Base-by-base conservation (phyloP, 176 grass and related monocot genomes). In the Areca catechu region DNA sequence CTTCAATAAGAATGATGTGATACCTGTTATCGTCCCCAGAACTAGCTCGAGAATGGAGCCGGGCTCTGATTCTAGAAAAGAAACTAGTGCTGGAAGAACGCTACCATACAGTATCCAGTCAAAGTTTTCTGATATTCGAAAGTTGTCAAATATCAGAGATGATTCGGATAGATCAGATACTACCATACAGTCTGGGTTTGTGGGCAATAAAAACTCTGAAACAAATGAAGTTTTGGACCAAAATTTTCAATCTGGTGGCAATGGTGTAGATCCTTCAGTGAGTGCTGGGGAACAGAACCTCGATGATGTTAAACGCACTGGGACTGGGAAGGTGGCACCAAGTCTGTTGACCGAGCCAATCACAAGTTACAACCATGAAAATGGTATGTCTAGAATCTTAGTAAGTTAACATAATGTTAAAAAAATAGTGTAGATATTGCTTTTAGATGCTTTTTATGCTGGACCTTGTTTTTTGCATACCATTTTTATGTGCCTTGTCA, bases 1-100 rank as follows among this genome's bases (percentile, higher is more conserved):
- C 47, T 73, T 53, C 19, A 85, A 64, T 69, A 86, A 85, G 79
- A 56, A 51, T 67, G 87, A 98, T 57, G 76, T 85, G 61, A 53
- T 82, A 22, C 76, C 94, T 53, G 73, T 92, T 43, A 80, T 93
- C 55, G 71, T 98, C 48, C 88, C 94, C 60, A 89, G 88, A 89
- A 77, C 66, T 85, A 98, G 66, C 78, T 76, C 92, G 69, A 85
- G 71, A 71, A 50, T 65, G 61, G 91, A 96, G 22, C 24, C 80
- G 62, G 55, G 59, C 58, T 74, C 78, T 58, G 91, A 86, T 69
- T 87, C 80, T 72, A 81, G 59, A 71, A 83, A 51, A 56, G 82
- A 85, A 58, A 75, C 63, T 74, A 76, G 68, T 69, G 70, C 68
- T 61, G 88, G 82, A 71, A 82, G 82, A 76, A 51, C 71, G 7